These are phyloP conservation scores for Saccharomyces mikatae DNA, from an alignment of 805 yeast genomes.

Conservation along the genomic window DNA sequence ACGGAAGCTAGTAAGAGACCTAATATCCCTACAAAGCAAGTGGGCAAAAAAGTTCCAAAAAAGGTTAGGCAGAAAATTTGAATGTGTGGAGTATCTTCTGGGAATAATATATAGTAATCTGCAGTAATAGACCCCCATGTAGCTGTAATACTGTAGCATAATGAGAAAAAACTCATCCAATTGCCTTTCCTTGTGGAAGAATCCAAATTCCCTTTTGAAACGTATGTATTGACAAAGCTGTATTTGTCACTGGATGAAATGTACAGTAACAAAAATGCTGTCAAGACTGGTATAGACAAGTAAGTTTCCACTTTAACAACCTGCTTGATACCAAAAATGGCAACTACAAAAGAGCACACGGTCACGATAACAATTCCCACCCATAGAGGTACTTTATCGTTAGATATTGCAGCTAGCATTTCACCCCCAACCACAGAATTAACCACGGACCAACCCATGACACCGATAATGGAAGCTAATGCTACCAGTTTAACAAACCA, in stretches of 20 bases:
- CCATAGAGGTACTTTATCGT: slow-evolving; percentile 58
- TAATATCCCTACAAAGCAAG: slow-evolving; percentile 66
- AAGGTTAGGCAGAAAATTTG: slow-evolving; percentile 55
- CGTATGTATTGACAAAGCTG: slow-evolving; percentile 24
- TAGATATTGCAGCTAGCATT: slow-evolving; percentile 57
- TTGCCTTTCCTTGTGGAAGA: slow-evolving; percentile 49
- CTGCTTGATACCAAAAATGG: slow-evolving; percentile 72
- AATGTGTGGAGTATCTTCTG: slow-evolving; percentile 54
- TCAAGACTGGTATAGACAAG: slow-evolving; percentile 60
- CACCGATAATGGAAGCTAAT: slow-evolving; percentile 63
- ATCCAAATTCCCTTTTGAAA: slow-evolving; percentile 26
- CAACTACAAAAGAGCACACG: slow-evolving; percentile 51
- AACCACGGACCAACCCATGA: slow-evolving; percentile 91
- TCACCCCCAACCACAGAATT: slow-evolving; percentile 86
- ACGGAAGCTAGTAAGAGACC: slow-evolving; percentile 65
- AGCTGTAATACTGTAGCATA: slow-evolving; percentile 69
- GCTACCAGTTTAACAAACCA: slow-evolving; percentile 74
- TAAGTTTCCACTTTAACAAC: slow-evolving; percentile 59
- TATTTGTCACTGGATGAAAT: slow-evolving; percentile 47
- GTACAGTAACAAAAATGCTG: slow-evolving; percentile 61
- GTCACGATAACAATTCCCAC: slow-evolving; percentile 71
- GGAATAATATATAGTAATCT: slow-evolving; percentile 76
- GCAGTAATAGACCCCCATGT: slow-evolving; percentile 88
- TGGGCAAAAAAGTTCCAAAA: slow-evolving; percentile 59
- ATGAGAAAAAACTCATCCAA: slow-evolving; percentile 62